phyloP scores from a whole-genome alignment of 169 alveolate species.

The Cryptosporidium sp. region DNA sequence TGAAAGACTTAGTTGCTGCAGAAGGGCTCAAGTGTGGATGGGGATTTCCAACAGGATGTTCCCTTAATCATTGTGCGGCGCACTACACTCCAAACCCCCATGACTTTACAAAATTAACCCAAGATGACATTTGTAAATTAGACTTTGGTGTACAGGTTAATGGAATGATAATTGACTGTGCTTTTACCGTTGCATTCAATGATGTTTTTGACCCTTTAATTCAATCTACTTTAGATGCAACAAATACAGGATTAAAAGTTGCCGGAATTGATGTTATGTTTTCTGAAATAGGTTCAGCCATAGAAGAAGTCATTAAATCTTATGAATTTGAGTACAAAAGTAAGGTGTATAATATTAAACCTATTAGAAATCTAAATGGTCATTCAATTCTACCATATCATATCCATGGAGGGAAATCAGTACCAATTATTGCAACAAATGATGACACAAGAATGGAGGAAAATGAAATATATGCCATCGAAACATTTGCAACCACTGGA shows the following conservation, averaged over 20 bases:
- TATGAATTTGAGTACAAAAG: constrained; percentile 96
- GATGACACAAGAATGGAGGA: constrained; percentile 97
- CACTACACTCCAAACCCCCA: constrained; percentile 99
- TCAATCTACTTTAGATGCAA: constrained; percentile 98
- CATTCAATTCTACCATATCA: constrained; percentile 97
- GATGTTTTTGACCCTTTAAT: constrained; percentile 86
- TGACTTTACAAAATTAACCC: constrained; percentile 79
- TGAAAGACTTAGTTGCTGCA: constrained; percentile 94
- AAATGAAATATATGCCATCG: constrained; percentile 99
- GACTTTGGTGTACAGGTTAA: constrained; percentile 99
- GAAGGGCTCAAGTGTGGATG: constrained; percentile 97
- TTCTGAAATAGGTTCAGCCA: constrained; percentile 97
- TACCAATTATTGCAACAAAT: constrained; percentile 96
- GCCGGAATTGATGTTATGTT: constrained; percentile 99
- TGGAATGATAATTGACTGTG: constrained; percentile 99
- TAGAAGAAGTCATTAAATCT: constrained; percentile 97
- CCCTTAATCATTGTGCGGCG: constrained; percentile 98
- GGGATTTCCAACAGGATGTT: constrained; percentile 99
- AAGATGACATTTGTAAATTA: constrained; percentile 97
- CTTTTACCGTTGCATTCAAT: constrained; percentile 97
- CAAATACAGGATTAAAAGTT: constrained; percentile 96
- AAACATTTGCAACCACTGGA: constrained; percentile 99
- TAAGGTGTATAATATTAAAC: constrained; percentile 92
- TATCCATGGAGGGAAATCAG: constrained; percentile 99
- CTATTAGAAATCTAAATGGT: constrained; percentile 97